These are phyloP conservation scores for Hyphopichia pseudoburtonii DNA, from an alignment of 1,139 yeast genomes.

Conservation along the genomic window DNA sequence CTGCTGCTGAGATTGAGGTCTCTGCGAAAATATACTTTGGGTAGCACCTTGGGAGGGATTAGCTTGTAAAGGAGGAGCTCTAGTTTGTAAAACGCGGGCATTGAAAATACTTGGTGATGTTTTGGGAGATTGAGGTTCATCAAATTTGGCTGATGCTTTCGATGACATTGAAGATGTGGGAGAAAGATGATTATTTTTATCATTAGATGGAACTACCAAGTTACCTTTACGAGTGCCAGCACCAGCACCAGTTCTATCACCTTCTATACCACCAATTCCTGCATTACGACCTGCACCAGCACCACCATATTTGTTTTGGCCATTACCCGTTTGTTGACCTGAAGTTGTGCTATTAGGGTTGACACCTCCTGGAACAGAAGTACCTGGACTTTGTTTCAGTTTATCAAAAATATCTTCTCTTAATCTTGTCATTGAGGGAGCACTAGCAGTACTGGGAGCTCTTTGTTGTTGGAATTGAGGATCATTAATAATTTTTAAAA, in stretches of 20 bases:
- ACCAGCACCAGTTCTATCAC: background rate
- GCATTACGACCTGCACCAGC: background rate
- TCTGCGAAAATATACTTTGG: slow-evolving; percentile 3
- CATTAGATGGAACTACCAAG: slow-evolving; percentile 12
- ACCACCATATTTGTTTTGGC: background rate
- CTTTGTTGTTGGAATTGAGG: slow-evolving; percentile 22
- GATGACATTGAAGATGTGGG: slow-evolving; percentile 41
- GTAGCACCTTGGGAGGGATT: slow-evolving; percentile 1
- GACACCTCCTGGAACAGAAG: background rate
- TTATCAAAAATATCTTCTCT: slow-evolving; percentile 47
- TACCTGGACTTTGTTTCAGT: slow-evolving; percentile 1
- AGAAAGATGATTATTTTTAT: slow-evolving; percentile 16
- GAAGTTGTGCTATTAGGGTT: background rate
- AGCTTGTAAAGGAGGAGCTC: slow-evolving; percentile 6
- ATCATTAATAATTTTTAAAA: slow-evolving; percentile 38
- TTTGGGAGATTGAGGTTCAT: slow-evolving; percentile 46
- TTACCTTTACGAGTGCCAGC: slow-evolving; percentile 7
- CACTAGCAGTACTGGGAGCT: slow-evolving; percentile 11
- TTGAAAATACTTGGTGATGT: slow-evolving; percentile 33
- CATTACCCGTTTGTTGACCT: background rate
- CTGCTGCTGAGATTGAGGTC: slow-evolving; percentile 10
- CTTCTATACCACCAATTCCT: background rate
- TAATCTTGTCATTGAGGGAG: slow-evolving; percentile 20
- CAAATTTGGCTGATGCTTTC: slow-evolving; percentile 29
- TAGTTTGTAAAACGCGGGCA: slow-evolving; percentile 11